A percentile compares a stretch with the other conserved stretches of the same genome.
Conservation (phyloP, 1,284 basidiomycete species). For the Ceratobasidium theobromae region DNA sequence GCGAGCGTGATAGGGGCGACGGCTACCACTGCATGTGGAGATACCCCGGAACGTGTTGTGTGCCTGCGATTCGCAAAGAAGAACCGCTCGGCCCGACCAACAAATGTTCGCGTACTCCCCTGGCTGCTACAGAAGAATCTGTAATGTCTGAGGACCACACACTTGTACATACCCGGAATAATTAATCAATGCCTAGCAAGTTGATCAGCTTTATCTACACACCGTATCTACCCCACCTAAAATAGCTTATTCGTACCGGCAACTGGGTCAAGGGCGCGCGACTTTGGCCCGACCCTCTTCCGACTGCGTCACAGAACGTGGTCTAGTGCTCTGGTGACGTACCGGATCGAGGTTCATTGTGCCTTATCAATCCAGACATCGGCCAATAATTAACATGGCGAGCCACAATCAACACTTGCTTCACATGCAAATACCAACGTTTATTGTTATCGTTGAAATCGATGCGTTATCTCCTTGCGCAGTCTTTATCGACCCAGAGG, state of each 20-base stretch:
- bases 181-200: too few relatives aligned
- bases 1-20: background rate
- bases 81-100: background rate
- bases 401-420: background rate
- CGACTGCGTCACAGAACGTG: constrained; percentile 20
- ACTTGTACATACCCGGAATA: too few relatives aligned
- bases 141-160: too few relatives aligned
- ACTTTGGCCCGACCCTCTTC: constrained; percentile 1
- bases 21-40: background rate
- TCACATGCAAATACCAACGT: too few relatives aligned
- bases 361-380: background rate
- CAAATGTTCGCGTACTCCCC: too few relatives aligned
- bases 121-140: too few relatives aligned
- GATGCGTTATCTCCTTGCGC: too few relatives aligned
- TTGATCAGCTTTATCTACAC: too few relatives aligned
- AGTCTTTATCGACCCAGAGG: too few relatives aligned
- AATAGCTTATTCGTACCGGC: background rate
- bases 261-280: constrained; percentile 1
- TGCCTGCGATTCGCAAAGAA: background rate
- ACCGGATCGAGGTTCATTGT: background rate
- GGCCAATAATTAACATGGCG: background rate
- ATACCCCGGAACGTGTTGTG: constrained; percentile 22
- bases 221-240: background rate
- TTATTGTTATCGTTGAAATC: too few relatives aligned
- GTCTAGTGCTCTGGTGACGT: background rate